A percentile compares a stretch with the other conserved stretches of the same genome.
These are phyloP conservation scores for Penicillium sp. DNA, from an alignment of 2,329 filamentous ascomycete species.

Conservation along the genomic window DNA sequence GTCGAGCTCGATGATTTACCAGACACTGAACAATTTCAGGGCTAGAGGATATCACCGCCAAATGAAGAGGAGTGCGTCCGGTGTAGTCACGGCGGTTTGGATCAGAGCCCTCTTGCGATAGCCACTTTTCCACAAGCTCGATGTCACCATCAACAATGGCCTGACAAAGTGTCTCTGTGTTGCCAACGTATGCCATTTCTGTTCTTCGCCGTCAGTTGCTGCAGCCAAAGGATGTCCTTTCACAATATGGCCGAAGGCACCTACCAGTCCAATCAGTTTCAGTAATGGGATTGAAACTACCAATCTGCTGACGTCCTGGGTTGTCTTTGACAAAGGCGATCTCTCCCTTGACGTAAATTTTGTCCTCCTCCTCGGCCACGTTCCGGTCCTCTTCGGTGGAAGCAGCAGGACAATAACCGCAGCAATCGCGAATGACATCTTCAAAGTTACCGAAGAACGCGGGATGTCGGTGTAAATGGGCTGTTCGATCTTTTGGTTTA, in stretches of 20 bases:
- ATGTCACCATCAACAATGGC: slow-evolving; percentile 73
- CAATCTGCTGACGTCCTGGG: slow-evolving; percentile 70
- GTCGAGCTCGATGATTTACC: slow-evolving; percentile 66
- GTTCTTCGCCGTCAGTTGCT: neutral
- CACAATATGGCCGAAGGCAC: neutral
- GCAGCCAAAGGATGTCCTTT: neutral
- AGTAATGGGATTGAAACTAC: slow-evolving; percentile 74
- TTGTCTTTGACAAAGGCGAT: slow-evolving; percentile 75
- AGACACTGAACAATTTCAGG: slow-evolving; percentile 67
- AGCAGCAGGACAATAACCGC: slow-evolving; percentile 70
- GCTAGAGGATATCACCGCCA: slow-evolving; percentile 67
- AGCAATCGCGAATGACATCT: slow-evolving; percentile 77
- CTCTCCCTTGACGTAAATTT: slow-evolving; percentile 71
- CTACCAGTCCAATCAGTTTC: slow-evolving; percentile 72
- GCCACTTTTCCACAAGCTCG: slow-evolving; percentile 67
- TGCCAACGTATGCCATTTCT: slow-evolving; percentile 84
- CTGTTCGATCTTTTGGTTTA: slow-evolving; percentile 66
- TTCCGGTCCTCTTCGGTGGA: slow-evolving; percentile 68
- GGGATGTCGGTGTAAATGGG: slow-evolving; percentile 77
- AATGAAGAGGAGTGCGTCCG: slow-evolving; percentile 72
- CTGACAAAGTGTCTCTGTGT: slow-evolving; percentile 71
- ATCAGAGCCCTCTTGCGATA: slow-evolving; percentile 64
- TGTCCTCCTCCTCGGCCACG: slow-evolving; percentile 65
- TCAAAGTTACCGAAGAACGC: slow-evolving; percentile 75
- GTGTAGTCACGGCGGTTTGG: slow-evolving; percentile 73